Evolutionary conservation across 2,329 filamentous ascomycete genomes (phyloP), one percentile per base, ranked within the genome.

Genomic region (Orbilia oligospora): DNA sequence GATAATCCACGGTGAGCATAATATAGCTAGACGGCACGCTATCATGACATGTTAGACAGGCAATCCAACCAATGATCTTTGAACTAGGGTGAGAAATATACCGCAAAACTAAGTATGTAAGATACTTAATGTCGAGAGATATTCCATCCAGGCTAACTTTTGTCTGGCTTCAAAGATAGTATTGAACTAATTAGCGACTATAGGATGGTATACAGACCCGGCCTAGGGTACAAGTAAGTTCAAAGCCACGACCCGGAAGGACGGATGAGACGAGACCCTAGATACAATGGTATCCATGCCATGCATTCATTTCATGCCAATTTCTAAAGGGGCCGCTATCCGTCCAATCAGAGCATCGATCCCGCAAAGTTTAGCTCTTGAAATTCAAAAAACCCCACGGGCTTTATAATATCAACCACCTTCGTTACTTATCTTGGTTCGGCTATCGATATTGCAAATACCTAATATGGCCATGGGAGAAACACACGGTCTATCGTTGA

Each of bases 111-210:
- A 64, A n/a, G n/a, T n/a, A n/a, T n/a, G n/a, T n/a, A n/a, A 46
- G 20, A 51, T 38, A 4, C 27, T 41, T 9, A 5, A 36, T 61
- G 20, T 16, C 20, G 3, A 61, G 36, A 71, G 24, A 71, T 27
- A 76, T 76, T 48, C 56, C 49, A 65, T 66, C 44, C 58, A 38
- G 56, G 71, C 65, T 69, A 48, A 8, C 63, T 65, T 36, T 53
- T 63, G 20, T 44, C 16, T 38, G 38, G 18, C 16, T 58, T 22
- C 12, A 41, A 41, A 41, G 38, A 41, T 58, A 33, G 33, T 36
- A 14, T n/a, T n/a, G n/a, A n/a, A n/a, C n/a, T n/a, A 58, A 22
- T 36, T 36, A 14, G 18, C 3, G n/a, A 22, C 53, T 22, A 58
- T 41, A 41, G 9, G 38, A 22, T 12, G 1, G 33, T n/a, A 58